Evolutionary conservation across 768 basidiomycete species (phyloP), one percentile per base, ranked within the genome.

Genomic region (Cyclocybe aegerita): DNA sequence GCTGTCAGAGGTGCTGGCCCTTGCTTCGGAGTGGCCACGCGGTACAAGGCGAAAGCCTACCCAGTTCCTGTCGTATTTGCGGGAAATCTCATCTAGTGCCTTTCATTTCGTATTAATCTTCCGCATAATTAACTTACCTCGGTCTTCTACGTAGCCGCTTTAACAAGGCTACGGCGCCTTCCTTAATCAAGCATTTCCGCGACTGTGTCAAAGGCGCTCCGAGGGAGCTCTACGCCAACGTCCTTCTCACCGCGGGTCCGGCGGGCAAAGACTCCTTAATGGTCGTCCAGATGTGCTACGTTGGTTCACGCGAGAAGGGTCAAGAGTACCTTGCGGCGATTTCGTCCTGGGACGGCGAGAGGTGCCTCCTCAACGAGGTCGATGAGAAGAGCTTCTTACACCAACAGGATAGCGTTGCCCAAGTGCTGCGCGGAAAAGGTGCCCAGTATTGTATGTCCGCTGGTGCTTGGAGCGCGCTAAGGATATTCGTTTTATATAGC

Each of bases 141-240:
- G 14, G 17, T 17, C 23, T 14, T 33, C 56, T 35, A 16, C 37
- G 6, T 60, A 95, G 93, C 67, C 88, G 90, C 34, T 97, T 96
- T 72, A 85, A 91, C 65, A 81, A 78, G 42, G 80, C 84, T n/a
- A 95, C 92, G 0, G 87, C 94, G 0, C 85, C 91, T 3, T 92
- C 90, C 4, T 80, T 96, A 39, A 83, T 97, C 63, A 87, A 85
- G 56, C 94, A 96, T 68, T 92, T 93, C 72, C 84, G 94, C 17
- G 94, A 97, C 66, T 94, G 92, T 61, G 80, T 95, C 72, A 95
- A 95, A 63, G 83, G 85, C 36, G 89, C 90, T 9, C 91, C 93
- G 1, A 80, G 88, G 8, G 87, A 92, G 60, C 79, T 95, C 12
- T 97, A 97, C 64, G 88, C 90, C 34, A 96, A 95, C 62, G 81